phyloP scores from a whole-genome alignment of 2,329 filamentous ascomycete genomes.

The Fusarium buxicola region DNA sequence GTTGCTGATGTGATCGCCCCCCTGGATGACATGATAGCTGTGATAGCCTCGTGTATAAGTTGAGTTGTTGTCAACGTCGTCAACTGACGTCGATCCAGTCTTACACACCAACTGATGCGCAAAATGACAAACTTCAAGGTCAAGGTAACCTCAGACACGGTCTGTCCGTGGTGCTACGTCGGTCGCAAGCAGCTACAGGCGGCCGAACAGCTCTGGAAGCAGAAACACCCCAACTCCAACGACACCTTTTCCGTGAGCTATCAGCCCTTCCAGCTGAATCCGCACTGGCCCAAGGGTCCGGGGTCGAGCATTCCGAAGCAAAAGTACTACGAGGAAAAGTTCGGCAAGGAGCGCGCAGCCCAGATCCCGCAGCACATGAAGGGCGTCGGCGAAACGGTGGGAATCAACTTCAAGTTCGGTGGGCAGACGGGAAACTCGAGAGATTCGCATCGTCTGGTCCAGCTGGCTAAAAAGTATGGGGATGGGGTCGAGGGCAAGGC shows the following conservation, averaged over 20 bases:
- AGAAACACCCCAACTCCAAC: slow-evolving; percentile 54
- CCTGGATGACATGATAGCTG: background rate
- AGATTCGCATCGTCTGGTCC: slow-evolving; percentile 76
- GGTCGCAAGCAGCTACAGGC: slow-evolving; percentile 58
- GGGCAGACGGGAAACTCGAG: slow-evolving; percentile 81
- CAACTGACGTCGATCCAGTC: background rate
- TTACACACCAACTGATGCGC: slow-evolving; percentile 5
- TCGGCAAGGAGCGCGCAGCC: slow-evolving; percentile 72
- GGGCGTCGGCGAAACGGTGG: slow-evolving; percentile 49
- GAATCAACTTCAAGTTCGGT: slow-evolving; percentile 65
- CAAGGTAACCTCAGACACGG: slow-evolving; percentile 61
- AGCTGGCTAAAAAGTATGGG: slow-evolving; percentile 62
- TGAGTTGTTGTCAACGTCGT: background rate
- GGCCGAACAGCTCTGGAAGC: slow-evolving; percentile 58
- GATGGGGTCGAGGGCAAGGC: slow-evolving; percentile 67
- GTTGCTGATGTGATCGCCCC: slow-evolving; percentile 24
- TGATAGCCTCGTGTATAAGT: slow-evolving; percentile 23
- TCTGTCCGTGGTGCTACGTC: slow-evolving; percentile 66
- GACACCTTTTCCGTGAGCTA: slow-evolving; percentile 70
- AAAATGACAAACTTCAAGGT: slow-evolving; percentile 69
- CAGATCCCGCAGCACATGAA: slow-evolving; percentile 48
- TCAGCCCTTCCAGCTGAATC: slow-evolving; percentile 59
- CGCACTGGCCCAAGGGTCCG: slow-evolving; percentile 49
- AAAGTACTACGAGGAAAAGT: slow-evolving; percentile 57
- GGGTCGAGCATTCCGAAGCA: slow-evolving; percentile 52